Evolutionary conservation across 2,329 filamentous ascomycete species (phyloP), one percentile per base, ranked within the genome.

Genomic region (Amylocarpus encephaloides): DNA sequence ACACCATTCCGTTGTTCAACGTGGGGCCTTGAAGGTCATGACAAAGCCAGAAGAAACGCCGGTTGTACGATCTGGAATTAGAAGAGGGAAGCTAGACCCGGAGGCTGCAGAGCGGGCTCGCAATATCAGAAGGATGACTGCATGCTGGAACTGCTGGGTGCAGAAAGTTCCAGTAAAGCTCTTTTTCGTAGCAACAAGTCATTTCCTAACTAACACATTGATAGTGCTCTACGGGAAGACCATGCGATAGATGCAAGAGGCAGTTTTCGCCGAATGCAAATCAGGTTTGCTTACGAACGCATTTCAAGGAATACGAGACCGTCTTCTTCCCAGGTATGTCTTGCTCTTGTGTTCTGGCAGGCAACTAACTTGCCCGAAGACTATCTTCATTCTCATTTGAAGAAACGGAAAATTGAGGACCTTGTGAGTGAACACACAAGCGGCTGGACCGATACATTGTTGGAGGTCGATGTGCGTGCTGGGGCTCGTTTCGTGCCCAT

Each of bases 131-230:
- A 53, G 43, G 30, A 36, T 57, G 16, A 48, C 48, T 13, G 59
- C 60, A 2, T 62, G 60, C 43, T 60, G 58, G 58, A 53, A 55
- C 18, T 61, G 60, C 33, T 61, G 58, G 60, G 51, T 53, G 3
- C 55, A 58, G 47, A 61, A 62, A 49, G 53, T 58, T 9, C 46
- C 57, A 5, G 56, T 59, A 19, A 29, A 34, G 38, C 6, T 29
- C 16, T 11, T 16, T 12, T 16, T 22, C 13, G n/a, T 12, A 18
- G 26, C 30, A 18, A 16, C 4, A 19, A 4, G 15, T 7, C 32
- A 30, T 7, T 33, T 16, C 11, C 18, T 12, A 11, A 29, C 52
- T 53, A 29, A 50, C 5, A 12, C 29, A n/a, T 16, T 9, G n/a
- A 30, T 15, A 59, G 52, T 62, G 58, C 19, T 62, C 55, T 0